Evolutionary conservation across 78 protist genomes (phyloP).

Genomic region (Creolimax fragrantissima): DNA sequence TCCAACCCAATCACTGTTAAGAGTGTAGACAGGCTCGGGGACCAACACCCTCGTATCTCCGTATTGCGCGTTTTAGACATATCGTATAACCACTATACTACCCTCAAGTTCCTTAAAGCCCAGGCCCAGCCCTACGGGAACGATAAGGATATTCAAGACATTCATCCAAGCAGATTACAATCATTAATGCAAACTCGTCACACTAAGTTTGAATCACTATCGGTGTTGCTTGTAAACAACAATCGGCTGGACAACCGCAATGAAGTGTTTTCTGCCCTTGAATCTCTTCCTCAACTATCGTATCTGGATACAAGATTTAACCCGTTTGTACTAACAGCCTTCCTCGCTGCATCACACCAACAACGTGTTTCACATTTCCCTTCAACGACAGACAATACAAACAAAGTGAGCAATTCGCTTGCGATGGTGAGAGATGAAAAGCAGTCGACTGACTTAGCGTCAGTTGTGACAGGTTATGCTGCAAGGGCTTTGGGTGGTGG

Average conservation of each 20-base stretch:
- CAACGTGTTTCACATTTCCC: too few relatives aligned
- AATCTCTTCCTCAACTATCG: background rate
- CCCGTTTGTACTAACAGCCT: background rate
- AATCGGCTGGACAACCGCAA: background rate
- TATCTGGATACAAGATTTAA: background rate
- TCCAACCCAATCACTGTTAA: background rate
- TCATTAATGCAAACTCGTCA: background rate
- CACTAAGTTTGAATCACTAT: background rate
- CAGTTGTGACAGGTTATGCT: too few relatives aligned
- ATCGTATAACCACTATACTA: background rate
- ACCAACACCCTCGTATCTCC: background rate
- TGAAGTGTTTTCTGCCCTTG: background rate
- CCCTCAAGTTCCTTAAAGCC: background rate
- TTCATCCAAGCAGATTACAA: background rate
- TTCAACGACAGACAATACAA: too few relatives aligned
- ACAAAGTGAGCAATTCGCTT: too few relatives aligned
- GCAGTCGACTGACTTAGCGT: too few relatives aligned
- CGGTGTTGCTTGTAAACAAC: background rate
- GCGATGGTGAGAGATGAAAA: too few relatives aligned
- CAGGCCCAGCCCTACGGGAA: background rate
- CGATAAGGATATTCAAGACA: background rate
- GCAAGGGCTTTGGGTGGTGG: too few relatives aligned
- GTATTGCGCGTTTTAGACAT: background rate
- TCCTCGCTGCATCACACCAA: background rate
- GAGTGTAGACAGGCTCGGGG: background rate